Percentiles rank a stretch among this genome's conserved stretches.
Evolutionary conservation across 768 basidiomycete species (phyloP).

Genomic region (Boletellus ananas): DNA sequence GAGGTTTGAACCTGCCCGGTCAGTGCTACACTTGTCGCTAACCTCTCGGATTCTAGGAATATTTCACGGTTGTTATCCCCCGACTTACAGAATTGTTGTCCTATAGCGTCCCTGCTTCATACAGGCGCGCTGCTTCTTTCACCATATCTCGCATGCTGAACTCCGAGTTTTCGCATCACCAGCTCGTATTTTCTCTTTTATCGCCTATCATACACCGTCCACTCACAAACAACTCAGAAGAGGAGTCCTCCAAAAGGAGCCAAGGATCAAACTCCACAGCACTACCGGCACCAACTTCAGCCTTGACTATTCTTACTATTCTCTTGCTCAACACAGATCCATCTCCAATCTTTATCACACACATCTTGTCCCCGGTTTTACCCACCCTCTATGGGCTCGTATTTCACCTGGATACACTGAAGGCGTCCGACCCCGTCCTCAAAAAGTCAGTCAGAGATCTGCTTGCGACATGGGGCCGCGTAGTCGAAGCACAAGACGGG

Average conservation of each 20-base stretch:
- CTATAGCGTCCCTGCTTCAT: conserved; percentile 32
- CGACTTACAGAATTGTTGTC: conserved; percentile 51
- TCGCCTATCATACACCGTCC: conserved; percentile 53
- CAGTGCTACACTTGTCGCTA: neutral
- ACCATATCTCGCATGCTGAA: conserved; percentile 63
- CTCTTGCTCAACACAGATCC: conserved; percentile 78
- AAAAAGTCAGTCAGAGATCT: conserved; percentile 58
- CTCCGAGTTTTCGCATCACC: conserved; percentile 21
- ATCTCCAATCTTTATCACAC: conserved; percentile 61
- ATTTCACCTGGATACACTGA: conserved; percentile 48
- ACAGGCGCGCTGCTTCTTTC: conserved; percentile 64
- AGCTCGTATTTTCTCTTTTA: conserved; percentile 31
- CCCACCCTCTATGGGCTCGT: conserved; percentile 63
- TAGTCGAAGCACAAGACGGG: conserved; percentile 51
- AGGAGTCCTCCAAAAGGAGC: neutral
- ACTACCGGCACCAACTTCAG: conserved; percentile 32
- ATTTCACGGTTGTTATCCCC: conserved; percentile 54
- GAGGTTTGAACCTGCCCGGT: conserved; percentile 41
- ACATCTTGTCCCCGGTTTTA: conserved; percentile 65
- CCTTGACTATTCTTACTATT: conserved; percentile 49
- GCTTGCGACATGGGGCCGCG: conserved; percentile 72
- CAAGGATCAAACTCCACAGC: neutral
- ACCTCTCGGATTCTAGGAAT: conserved; percentile 44
- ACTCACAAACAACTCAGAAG: conserved; percentile 30
- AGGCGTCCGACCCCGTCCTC: conserved; percentile 61